Percentiles rank a stretch among this genome's conserved stretches.
These are phyloP conservation scores for Magnusiomyces magnusii DNA, from an alignment of 1,139 yeast genomes.

Conservation along the genomic window DNA sequence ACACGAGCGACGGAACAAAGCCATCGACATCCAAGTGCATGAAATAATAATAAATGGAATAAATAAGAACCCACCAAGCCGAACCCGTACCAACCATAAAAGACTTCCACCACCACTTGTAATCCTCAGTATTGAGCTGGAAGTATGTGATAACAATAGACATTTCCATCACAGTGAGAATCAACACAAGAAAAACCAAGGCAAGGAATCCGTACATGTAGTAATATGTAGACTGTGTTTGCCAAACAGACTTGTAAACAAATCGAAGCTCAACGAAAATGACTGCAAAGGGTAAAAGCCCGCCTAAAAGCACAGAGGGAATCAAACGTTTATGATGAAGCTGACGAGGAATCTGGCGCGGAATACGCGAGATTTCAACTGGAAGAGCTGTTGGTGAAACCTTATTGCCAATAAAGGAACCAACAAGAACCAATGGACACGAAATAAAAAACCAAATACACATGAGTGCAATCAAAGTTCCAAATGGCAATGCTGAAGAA, in stretches of 20 bases:
- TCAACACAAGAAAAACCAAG: conserved; percentile 50
- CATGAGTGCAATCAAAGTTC: conserved; percentile 54
- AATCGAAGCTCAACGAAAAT: conserved; percentile 70
- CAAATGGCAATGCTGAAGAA: conserved; percentile 69
- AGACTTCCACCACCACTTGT: conserved; percentile 80
- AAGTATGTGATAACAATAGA: conserved; percentile 66
- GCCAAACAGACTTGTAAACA: conserved; percentile 71
- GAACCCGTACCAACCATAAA: conserved; percentile 66
- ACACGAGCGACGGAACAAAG: conserved; percentile 60
- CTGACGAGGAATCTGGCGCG: conserved; percentile 36
- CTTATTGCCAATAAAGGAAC: conserved; percentile 55
- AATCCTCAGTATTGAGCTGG: conserved; percentile 53
- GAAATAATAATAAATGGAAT: conserved; percentile 61
- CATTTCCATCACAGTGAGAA: conserved; percentile 61
- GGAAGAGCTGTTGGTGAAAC: conserved; percentile 29
- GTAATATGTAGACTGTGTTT: conserved; percentile 70
- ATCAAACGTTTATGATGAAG: conserved; percentile 34
- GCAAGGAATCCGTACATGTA: conserved; percentile 74
- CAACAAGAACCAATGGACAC: conserved; percentile 66
- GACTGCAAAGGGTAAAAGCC: conserved; percentile 71
- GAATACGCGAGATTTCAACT: conserved; percentile 30
- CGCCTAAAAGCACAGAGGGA: conserved; percentile 40
- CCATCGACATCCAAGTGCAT: conserved; percentile 36
- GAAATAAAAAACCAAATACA: conserved; percentile 55
- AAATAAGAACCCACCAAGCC: conserved; percentile 60